Evolutionary conservation across 257 asterid species (phyloP), one percentile per base, ranked within the genome.

Genomic region (Sherardia arvensis): DNA sequence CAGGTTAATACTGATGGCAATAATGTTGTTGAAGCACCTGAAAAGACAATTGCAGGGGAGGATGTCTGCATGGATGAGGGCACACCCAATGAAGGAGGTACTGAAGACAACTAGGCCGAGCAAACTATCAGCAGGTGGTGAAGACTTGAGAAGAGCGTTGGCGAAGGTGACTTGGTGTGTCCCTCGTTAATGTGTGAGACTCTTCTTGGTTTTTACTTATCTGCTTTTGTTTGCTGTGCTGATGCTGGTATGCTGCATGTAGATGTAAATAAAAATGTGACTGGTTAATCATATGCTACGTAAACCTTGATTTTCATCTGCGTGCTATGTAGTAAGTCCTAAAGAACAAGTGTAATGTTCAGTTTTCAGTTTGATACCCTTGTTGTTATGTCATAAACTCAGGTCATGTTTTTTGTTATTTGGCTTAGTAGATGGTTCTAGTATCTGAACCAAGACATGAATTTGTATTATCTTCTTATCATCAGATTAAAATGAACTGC

Each of bases 111-210:
- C 23, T 59, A 48, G 22, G 14, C 71, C 5, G 29, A 72, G 26
- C 73, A 66, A 45, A 66, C 20, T 28, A 53, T 62, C 38, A 26
- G 61, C 59, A 63, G 45, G 34, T 20, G 23, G 23, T n/a, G 62
- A 60, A 64, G 65, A 61, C 59, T 47, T 57, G 56, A 33, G 78
- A 69, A 69, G 78, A 73, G 73, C 75, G 66, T 69, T 73, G 70
- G 73, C 78, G 59, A 53, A 53, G 81, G 81, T 51, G 69, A 69
- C 74, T 67, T 64, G 56, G 59, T 47, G 33, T 76, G 67, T 62
- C 81, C 78, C 71, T 58, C 27, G 76, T 70, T 69, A 62, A 62
- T 66, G 71, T 65, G 53, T 65, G 58, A 59, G 70, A 58, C 73
- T 69, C 68, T 56, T 69, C 69, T 59, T 58, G 26, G 62, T 56